phyloP scores from a whole-genome alignment of 2,329 filamentous ascomycete genomes.

The Metarhizium anisopliae region DNA sequence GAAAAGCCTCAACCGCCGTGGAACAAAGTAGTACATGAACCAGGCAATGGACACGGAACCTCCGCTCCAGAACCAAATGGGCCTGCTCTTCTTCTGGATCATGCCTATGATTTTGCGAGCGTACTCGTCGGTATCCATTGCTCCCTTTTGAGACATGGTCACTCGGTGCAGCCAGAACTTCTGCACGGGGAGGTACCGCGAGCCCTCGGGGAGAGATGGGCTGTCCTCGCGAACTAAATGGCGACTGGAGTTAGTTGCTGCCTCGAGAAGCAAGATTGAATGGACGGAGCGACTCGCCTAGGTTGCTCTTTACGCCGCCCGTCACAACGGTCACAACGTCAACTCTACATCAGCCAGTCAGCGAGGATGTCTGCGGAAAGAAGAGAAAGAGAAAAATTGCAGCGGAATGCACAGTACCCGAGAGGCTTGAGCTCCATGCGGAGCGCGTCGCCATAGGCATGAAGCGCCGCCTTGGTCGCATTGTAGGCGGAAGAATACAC shows the following conservation, averaged over 20 bases:
- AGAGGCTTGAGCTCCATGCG: constrained; percentile 16
- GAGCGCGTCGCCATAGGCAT: constrained; percentile 12
- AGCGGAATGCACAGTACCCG: constrained; percentile 5
- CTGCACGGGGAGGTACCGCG: constrained; percentile 6
- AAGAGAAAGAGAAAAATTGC: no score
- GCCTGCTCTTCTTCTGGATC: constrained; percentile 8
- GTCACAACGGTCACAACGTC: constrained; percentile 11
- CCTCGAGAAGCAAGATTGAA: no score
- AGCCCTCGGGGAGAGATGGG: constrained; percentile 7
- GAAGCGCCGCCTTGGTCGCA: constrained; percentile 14
- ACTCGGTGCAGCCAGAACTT: constrained; percentile 9
- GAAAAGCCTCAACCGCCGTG: neutral
- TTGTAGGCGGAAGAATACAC: constrained; percentile 13
- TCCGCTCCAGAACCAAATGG: constrained; percentile 11
- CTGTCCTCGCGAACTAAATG: constrained; percentile 6
- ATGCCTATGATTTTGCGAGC: constrained; percentile 9
- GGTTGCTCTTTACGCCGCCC: constrained; percentile 9
- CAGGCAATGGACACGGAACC: constrained; percentile 9
- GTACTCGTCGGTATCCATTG: constrained; percentile 9
- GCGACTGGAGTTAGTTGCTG: neutral
- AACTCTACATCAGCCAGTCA: constrained; percentile 1
- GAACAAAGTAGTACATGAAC: constrained; percentile 13
- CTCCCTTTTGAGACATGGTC: constrained; percentile 1
- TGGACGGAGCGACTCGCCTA: constrained; percentile 6
- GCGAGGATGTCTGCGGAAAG: neutral